These are phyloP conservation scores for Pseudogymnoascus sp. DNA, from an alignment of 2,329 filamentous ascomycete genomes.

Conservation along the genomic window DNA sequence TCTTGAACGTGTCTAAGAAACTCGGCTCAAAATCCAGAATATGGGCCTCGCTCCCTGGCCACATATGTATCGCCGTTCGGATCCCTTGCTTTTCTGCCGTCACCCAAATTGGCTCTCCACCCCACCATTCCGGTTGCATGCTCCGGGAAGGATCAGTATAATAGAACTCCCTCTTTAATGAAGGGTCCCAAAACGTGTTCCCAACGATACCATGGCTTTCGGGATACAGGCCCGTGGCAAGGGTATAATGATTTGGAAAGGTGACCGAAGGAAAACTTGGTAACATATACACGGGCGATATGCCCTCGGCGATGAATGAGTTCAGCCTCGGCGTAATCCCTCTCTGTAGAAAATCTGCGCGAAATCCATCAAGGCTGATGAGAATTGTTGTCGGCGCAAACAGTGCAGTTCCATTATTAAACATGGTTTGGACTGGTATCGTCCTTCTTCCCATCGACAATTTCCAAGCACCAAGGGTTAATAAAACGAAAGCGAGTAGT, in stretches of 20 bases:
- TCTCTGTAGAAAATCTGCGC: conserved; percentile 82
- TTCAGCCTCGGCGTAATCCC: conserved; percentile 76
- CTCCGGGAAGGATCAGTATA: conserved; percentile 72
- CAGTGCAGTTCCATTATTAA: conserved; percentile 74
- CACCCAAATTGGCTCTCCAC: conserved; percentile 84
- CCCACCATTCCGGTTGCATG: conserved; percentile 85
- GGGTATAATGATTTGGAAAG: conserved; percentile 91
- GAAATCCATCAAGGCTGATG: conserved; percentile 90
- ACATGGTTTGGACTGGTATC: conserved; percentile 12
- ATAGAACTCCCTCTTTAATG: conserved; percentile 68
- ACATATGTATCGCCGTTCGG: conserved; percentile 87
- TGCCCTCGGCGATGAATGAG: conserved; percentile 69
- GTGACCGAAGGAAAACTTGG: conserved; percentile 95
- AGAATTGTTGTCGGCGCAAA: conserved; percentile 90
- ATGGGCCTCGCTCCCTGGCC: conserved; percentile 90
- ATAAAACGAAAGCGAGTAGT: conserved; percentile 44
- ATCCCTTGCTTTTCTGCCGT: conserved; percentile 79
- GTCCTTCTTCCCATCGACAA: conserved; percentile 41
- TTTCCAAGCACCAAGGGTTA: conserved; percentile 51
- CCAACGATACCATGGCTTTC: conserved; percentile 89
- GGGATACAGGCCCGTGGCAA: conserved; percentile 85
- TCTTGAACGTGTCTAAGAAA: conserved; percentile 79
- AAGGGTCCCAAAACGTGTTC: conserved; percentile 89
- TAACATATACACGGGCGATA: conserved; percentile 86
- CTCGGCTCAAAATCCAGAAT: conserved; percentile 66